These are phyloP conservation scores for Rugonectria rugulosa DNA, from an alignment of 2,329 filamentous ascomycete genomes.

Conservation along the genomic window DNA sequence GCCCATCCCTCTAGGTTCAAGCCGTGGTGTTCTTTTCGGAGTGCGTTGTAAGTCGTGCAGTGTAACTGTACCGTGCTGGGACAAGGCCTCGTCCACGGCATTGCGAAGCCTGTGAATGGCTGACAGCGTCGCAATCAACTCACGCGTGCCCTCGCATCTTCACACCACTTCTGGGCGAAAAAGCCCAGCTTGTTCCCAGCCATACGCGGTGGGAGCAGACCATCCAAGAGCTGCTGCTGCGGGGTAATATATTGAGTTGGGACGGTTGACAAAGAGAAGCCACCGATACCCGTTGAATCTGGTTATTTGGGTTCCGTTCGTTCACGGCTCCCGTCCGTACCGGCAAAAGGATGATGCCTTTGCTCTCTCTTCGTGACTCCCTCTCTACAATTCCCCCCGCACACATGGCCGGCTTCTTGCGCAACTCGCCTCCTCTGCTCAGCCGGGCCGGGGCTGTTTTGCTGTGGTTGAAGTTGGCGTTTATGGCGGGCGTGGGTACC, in stretches of 20 bases:
- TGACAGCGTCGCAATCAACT: constrained; percentile 28
- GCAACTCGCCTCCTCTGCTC: background rate
- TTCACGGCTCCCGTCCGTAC: too few relatives aligned
- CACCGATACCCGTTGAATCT: background rate
- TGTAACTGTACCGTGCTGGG: constrained; percentile 14
- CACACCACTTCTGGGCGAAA: constrained; percentile 8
- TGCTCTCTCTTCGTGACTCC: too few relatives aligned
- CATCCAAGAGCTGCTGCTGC: constrained; percentile 15
- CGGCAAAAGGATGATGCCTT: too few relatives aligned
- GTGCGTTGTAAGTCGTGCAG: constrained; percentile 9
- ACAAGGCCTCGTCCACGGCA: constrained; percentile 18
- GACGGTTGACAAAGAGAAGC: background rate
- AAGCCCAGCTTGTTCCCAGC: constrained; percentile 7
- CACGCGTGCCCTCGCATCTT: constrained; percentile 14
- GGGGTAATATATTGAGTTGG: constrained; percentile 23
- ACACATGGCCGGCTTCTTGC: background rate
- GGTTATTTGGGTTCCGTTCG: too few relatives aligned
- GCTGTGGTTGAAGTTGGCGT: constrained; percentile 3
- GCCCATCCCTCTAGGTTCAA: constrained; percentile 25
- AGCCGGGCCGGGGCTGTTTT: constrained; percentile 1
- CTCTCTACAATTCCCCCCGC: too few relatives aligned
- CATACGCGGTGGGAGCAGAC: constrained; percentile 12
- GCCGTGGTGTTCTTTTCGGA: constrained; percentile 20
- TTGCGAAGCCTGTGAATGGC: constrained; percentile 11
- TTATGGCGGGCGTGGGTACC: constrained; percentile 1